Conservation (phyloP, 345 rosid species). For the Microcos paniculata region DNA sequence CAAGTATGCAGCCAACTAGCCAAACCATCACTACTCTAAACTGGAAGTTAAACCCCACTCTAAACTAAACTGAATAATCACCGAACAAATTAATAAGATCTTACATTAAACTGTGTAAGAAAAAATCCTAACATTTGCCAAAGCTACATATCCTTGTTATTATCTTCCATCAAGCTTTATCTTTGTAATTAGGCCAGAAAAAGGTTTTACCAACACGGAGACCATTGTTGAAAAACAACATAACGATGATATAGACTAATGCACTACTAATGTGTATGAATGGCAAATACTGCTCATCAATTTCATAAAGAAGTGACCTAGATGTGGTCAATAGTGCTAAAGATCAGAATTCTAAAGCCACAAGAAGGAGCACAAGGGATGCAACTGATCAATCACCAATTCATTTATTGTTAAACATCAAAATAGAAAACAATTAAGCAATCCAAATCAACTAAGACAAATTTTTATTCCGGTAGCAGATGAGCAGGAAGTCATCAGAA, state of each 20-base stretch:
- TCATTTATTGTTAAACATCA: slow-evolving; percentile 2
- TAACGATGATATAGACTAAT: not conserved
- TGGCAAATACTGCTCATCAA: not conserved
- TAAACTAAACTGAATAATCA: not conserved
- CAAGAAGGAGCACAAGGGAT: not conserved
- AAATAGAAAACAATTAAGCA: not conserved
- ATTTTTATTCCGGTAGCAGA: not conserved
- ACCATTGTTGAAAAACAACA: not conserved
- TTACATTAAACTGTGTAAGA: not conserved
- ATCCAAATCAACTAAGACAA: not conserved
- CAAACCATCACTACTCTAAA: not conserved
- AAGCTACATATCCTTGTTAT: not conserved
- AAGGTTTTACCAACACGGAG: not conserved
- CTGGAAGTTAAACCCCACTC: not conserved
- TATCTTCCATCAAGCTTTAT: not conserved
- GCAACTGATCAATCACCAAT: not conserved
- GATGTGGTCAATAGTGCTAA: not conserved
- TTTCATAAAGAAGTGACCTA: not conserved
- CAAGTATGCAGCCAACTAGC: not conserved
- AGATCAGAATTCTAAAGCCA: not conserved
- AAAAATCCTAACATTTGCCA: not conserved
- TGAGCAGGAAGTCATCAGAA: not conserved
- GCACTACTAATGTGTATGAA: not conserved
- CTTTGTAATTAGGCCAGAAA: not conserved
- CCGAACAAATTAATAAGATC: not conserved